These are phyloP conservation scores for Fragilariopsis cylindrus DNA, from an alignment of 108 stramenopile genomes.

Conservation along the genomic window DNA sequence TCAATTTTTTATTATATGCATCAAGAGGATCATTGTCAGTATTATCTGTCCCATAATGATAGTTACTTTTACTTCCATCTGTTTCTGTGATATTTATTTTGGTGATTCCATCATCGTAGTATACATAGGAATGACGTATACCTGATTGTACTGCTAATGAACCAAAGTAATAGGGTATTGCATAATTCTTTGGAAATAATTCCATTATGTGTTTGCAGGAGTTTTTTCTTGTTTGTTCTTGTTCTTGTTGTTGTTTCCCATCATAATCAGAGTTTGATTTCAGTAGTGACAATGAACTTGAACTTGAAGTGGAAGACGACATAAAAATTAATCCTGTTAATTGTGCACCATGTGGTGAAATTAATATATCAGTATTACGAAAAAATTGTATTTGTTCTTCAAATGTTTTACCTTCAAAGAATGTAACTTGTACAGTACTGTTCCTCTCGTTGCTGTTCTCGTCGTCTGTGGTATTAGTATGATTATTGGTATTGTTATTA, in stretches of 20 bases:
- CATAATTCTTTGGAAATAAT: conserved; percentile 12
- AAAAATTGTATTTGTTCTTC: conserved; percentile 37
- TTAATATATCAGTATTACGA: conserved; percentile 33
- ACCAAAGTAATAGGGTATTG: conserved; percentile 8
- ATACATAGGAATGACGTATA: conserved; percentile 9
- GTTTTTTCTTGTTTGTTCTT: background rate
- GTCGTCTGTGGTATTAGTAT: background rate
- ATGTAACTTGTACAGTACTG: background rate
- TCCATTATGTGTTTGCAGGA: conserved; percentile 8
- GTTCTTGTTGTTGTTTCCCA: background rate
- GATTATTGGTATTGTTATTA: background rate
- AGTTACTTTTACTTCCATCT: background rate
- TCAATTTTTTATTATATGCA: too few relatives aligned
- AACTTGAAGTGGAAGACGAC: background rate
- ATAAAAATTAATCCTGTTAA: conserved; percentile 42
- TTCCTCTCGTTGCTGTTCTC: background rate
- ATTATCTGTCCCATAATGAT: too few relatives aligned
- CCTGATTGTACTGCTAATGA: conserved; percentile 12
- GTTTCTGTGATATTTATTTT: background rate
- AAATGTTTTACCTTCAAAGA: conserved; percentile 40
- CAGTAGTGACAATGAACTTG: too few relatives aligned
- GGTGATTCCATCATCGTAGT: background rate
- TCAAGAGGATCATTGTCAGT: too few relatives aligned
- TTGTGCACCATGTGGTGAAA: conserved; percentile 49
- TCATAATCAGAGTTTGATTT: background rate